Evolutionary conservation across 306 rosid species (phyloP), one percentile per base, ranked within the genome.

Genomic region (Malus fusca): DNA sequence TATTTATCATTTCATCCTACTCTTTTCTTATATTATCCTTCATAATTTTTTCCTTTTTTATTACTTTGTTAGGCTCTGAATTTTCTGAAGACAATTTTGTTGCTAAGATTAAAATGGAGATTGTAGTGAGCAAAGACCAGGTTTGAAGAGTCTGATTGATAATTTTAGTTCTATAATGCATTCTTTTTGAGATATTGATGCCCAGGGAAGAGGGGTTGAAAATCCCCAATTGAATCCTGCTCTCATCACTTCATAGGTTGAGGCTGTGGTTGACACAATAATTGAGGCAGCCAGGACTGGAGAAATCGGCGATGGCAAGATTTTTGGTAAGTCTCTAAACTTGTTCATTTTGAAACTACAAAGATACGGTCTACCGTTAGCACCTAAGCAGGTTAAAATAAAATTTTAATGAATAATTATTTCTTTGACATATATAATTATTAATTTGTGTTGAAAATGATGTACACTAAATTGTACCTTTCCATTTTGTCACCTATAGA

Each of bases 271-370:
- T 71, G 81, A 82, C 83, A 85, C 79, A 89, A 87, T 95, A 74
- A 87, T 90, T 69, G 88, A 87, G 81, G 93, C 81, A 84, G 92
- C 93, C 26, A 86, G 89, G 82, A 95, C 97, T 1, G 97, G 97
- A 63, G 97, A 95, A 83, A 94, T 94, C 74, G 98, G 98, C 8
- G 98, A 94, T 74, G 98, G 98, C 48, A 94, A 94, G 85, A 94
- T 90, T 76, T 94, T 94, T 82, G 63, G 97, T 94, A 81, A 87
- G 93, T 46, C 85, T 61, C 13, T 78, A 69, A 67, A 73, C 52
- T 42, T 15, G 25, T 42, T 22, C 26, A 22, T 26, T 23, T 62
- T 21, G 12, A n/a, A 66, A 55, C 71, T 25, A 19, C 15, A 52
- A 75, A 44, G 71, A 23, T 62, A 6, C 67, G 37, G 52, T 76